Evolutionary conservation across 1,139 yeast species (phyloP).

Genomic region (Yamadazyma sp.): DNA sequence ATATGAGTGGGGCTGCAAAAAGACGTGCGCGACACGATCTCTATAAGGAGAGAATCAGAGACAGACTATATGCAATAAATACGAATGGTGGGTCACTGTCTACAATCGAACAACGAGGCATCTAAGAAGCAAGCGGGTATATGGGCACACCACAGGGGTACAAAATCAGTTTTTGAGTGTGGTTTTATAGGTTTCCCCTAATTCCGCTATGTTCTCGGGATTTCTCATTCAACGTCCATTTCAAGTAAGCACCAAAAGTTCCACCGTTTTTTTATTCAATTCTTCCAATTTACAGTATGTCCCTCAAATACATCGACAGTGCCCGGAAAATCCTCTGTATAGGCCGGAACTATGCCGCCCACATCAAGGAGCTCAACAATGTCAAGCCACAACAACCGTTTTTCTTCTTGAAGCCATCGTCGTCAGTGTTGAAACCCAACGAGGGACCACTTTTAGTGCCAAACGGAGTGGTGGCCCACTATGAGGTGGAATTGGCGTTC

Average conservation of each 20-base stretch:
- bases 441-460: constrained; percentile 83
- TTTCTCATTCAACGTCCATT: too few species aligned
- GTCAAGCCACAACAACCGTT: constrained; percentile 80
- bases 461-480: constrained; percentile 77
- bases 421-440: constrained; percentile 60
- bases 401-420: constrained; percentile 84
- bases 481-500: constrained; percentile 90
- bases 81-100: too few species aligned
- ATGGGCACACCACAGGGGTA: too few species aligned
- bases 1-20: neutral
- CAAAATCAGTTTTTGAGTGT: too few species aligned
- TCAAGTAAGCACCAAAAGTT: too few species aligned
- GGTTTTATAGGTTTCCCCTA: neutral
- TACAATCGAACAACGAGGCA: too few species aligned
- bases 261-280: neutral
- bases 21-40: neutral
- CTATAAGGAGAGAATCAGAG: too few species aligned
- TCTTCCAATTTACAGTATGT: constrained; percentile 30
- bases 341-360: constrained; percentile 96
- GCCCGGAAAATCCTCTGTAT: constrained; percentile 89
- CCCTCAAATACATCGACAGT: constrained; percentile 56
- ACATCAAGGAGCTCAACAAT: constrained; percentile 85
- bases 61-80: too few species aligned
- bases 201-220: neutral
- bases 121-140: too few species aligned